Evolutionary conservation across 176 grass and related monocot species (phyloP), one percentile per base, ranked within the genome.

Genomic region (Triticum urartu): DNA sequence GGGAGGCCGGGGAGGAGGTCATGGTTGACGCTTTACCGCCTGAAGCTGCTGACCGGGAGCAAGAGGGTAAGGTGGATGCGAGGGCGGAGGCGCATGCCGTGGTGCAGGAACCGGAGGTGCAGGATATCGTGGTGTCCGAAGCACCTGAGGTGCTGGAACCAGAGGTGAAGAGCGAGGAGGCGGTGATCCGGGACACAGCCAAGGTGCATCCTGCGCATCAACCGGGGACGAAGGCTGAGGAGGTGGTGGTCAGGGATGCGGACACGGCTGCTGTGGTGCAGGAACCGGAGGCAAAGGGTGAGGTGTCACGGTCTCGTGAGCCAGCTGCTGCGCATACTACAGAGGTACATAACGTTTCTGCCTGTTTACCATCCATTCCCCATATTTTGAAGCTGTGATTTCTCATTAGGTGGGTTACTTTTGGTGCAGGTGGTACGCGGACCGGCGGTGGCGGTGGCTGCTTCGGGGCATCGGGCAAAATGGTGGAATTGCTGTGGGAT

Each of bases 401-500:
- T 90, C 54, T 94, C 52, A 94, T 72, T 81, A 1, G 32, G 5
- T 36, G 12, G 25, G 68, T 80, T 86, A 17, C 77, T 40, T 74
- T 58, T 78, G 20, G 74, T 79, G 83, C 85, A 94, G 83, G 72
- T 88, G 68, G 71, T 6, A 6, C 65, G 77, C 10, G 86, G 86
- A 74, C 86, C 82, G 58, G 90, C 83, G 11, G 84, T 81, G 34
- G 88, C 84, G 43, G 72, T 84, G 17, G 86, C 85, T 28, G 47
- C 64, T 32, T 24, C 81, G 1, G 60, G 38, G 48, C 87, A 90
- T 77, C 90, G 64, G 33, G 64, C 92, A 43, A 88, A 75, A 73
- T 97, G 95, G 90, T 97, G 95, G 95, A 86, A 94, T 86, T 97
- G 92, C 81, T 97, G 95, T 5, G 95, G 92, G 45, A 20, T 97